Base-by-base conservation (phyloP, 305 asterid species). In the Fraxinus sp. region DNA sequence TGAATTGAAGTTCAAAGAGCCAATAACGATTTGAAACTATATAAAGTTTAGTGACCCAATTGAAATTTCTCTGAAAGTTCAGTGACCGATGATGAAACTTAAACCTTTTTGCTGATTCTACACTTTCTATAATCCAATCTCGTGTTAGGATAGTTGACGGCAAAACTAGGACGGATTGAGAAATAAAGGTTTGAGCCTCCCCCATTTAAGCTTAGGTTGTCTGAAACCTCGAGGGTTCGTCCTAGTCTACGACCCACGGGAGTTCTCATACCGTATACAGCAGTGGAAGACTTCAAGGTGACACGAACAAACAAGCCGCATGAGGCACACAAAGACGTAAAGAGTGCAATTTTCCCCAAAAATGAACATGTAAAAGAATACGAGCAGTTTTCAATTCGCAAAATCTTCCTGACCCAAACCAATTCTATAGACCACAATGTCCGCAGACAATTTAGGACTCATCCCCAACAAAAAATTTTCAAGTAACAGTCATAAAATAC, bases 361-460 rank as follows among this genome's bases (percentile, higher is more conserved):
- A 57, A 57, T 57, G 22, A 79, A 79, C 75, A 22, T 9, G 5
- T 62, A 24, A 74, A 74, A 46, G 74, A 79, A 26, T 16, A 82
- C 2, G 75, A 59, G 20, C 79, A 20, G 79, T 84, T 75, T 74
- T 82, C 82, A 84, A 84, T 77, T 81, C 75, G 86, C 84, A 89
- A 80, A 82, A 87, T 66, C 87, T 81, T 82, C 77, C 59, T 75
- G 77, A 83, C 52, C 84, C 68, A 77, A 37, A 75, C 71, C 77
- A 77, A 75, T 35, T 70, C 81, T 68, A 71, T 79, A 36, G 81
- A 66, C 84, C 85, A 88, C 87, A 85, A 85, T 55, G 75, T 77
- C 86, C 80, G 71, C 55, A 11, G 79, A 79, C 87, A 79, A 88
- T 75, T 71, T 80, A 83, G 87, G 90, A 81, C 82, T n/a, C 62